These are phyloP conservation scores for Exobasidium rhododendri DNA, from an alignment of 1,284 basidiomycete genomes.

Conservation along the genomic window DNA sequence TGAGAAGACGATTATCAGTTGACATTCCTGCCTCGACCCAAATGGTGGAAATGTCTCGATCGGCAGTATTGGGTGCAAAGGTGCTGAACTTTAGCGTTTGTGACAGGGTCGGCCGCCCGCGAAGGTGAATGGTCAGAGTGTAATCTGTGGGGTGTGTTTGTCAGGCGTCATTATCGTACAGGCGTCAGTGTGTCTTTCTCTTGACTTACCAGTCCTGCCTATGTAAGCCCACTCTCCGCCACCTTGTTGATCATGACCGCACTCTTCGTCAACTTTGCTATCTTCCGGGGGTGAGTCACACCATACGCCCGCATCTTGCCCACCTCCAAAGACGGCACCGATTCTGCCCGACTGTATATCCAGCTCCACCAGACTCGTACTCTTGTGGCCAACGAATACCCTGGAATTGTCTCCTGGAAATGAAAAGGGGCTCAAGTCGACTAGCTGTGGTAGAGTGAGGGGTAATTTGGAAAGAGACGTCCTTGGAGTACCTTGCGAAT, in stretches of 20 bases:
- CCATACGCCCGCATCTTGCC: slow-evolving; percentile 2
- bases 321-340: slow-evolving; percentile 67
- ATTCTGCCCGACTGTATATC: slow-evolving; percentile 78
- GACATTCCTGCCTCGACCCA: slow-evolving; percentile 31
- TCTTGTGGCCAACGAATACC: slow-evolving; percentile 79
- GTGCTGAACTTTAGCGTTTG: slow-evolving; percentile 51
- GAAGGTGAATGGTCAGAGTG: slow-evolving; percentile 50
- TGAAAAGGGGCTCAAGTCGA: slow-evolving; percentile 79
- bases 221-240: slow-evolving; percentile 14
- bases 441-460: slow-evolving; percentile 77
- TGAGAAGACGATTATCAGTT: slow-evolving; percentile 25
- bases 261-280: not conserved
- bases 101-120: slow-evolving; percentile 32
- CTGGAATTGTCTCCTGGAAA: slow-evolving; percentile 69
- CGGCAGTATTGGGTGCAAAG: slow-evolving; percentile 48
- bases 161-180: slow-evolving; percentile 12
- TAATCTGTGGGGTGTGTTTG: slow-evolving; percentile 34
- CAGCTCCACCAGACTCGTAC: slow-evolving; percentile 73
- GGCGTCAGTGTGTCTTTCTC: slow-evolving; percentile 11
- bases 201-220: too few relatives aligned
- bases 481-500: slow-evolving; percentile 19
- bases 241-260: not conserved
- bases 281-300: not conserved
- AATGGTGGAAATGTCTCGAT: slow-evolving; percentile 40
- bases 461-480: slow-evolving; percentile 67